Evolutionary conservation across 768 basidiomycete genomes (phyloP), one percentile per base, ranked within the genome.

Genomic region (Tulasnella calospora): DNA sequence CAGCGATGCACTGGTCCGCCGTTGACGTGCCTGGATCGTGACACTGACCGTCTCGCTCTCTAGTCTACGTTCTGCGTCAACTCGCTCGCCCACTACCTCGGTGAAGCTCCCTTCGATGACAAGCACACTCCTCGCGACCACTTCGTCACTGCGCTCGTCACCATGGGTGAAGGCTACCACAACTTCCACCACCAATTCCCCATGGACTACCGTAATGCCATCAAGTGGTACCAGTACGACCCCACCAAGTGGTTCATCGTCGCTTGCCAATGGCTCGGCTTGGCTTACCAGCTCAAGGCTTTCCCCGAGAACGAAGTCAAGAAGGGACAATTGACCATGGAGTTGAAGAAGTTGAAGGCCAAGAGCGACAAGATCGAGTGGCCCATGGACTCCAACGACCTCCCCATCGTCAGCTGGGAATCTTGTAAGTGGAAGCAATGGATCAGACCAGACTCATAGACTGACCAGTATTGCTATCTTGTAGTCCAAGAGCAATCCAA

Each of bases 131-230:
- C 96, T 23, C 89, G 92, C 74, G 95, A 97, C 84, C 95, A 96
- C 85, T 83, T 95, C 79, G 83, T 96, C 83, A 96, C 95, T 40
- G 96, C 96, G 3, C 86, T 98, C 40, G 92, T 90, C 79, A 98
- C 96, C 47, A 91, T 96, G 82, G 96, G 96, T 76, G 96, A 98
- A 85, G 96, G 96, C 21, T 98, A 98, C 87, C 96, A 98, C 88
- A 98, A 98, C 85, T 97, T 97, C 90, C 96, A 98, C 86, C 96
- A 98, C 83, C 90, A 90, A 79, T 97, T 97, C 89, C 96, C 96
- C 9, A 95, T 95, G 93, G 96, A 98, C 84, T 98, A 96, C 87
- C 90, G 96, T 35, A 97, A 97, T 82, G 96, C 96, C 78, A 95
- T 97, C 88, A 94, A 88, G 84, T 95, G 94, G 94, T 94, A 93